Evolutionary conservation across 1,284 basidiomycete genomes (phyloP).

Genomic region (Sporisorium scitamineum): DNA sequence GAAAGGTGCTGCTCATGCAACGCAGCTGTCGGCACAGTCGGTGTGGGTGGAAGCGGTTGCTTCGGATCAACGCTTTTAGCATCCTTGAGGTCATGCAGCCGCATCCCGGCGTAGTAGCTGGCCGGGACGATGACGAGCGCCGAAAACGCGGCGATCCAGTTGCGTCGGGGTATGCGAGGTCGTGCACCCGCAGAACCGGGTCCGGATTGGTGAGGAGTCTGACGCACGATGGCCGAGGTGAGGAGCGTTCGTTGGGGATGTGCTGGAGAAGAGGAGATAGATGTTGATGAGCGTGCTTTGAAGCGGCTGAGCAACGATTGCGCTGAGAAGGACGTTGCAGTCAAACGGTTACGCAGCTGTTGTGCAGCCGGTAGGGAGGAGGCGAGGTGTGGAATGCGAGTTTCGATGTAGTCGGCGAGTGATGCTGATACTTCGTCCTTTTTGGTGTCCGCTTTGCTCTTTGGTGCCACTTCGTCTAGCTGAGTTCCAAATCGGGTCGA

Average conservation of each 20-base stretch:
- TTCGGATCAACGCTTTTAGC: slow-evolving; percentile 13
- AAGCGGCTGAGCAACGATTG: slow-evolving; percentile 14
- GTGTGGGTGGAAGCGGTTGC: slow-evolving; percentile 14
- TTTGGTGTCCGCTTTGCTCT: slow-evolving; percentile 12
- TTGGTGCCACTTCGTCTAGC: slow-evolving; percentile 22
- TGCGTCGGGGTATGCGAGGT: slow-evolving; percentile 21
- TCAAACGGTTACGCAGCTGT: slow-evolving; percentile 19
- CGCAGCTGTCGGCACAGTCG: neutral
- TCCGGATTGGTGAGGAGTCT: neutral
- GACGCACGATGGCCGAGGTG: slow-evolving; percentile 10
- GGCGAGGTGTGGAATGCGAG: slow-evolving; percentile 4
- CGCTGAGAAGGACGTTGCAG: neutral
- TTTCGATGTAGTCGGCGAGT: slow-evolving; percentile 23
- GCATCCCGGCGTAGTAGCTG: slow-evolving; percentile 40
- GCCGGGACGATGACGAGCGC: slow-evolving; percentile 41
- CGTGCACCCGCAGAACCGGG: neutral
- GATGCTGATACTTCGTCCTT: slow-evolving; percentile 21
- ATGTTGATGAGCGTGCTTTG: neutral
- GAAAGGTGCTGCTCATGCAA: slow-evolving; percentile 12
- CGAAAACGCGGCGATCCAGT: slow-evolving; percentile 49
- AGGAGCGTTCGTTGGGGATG: slow-evolving; percentile 2
- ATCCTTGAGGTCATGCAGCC: slow-evolving; percentile 36
- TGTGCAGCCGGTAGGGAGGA: slow-evolving; percentile 2
- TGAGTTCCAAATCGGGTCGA: neutral
- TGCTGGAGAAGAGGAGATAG: neutral